Base-by-base conservation (phyloP, 768 basidiomycete species). In the Phylloporus arenicola region DNA sequence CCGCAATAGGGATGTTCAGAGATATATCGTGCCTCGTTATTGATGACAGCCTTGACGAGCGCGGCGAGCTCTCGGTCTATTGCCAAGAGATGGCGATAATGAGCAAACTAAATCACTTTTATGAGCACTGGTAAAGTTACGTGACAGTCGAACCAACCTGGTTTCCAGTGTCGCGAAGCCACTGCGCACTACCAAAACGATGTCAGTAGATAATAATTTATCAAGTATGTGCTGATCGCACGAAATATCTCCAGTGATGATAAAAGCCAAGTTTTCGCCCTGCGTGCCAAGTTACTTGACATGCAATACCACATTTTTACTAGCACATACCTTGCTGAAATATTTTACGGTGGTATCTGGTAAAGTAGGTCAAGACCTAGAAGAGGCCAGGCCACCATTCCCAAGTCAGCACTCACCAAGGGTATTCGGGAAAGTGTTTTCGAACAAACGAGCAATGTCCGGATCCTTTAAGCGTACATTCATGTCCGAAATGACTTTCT, bases 161-260 rank as follows among this genome's bases (percentile, higher is more conserved):
- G 61, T 89, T 90, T 22, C 80, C 84, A 19, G 88, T 86, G 61
- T 90, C 87, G 44, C 88, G 83, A 33, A 90, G 73, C 88, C 88
- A 90, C 60, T 89, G 87, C 3, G 88, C 88, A 29, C 86, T 89
- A 51, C 35, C 38, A 43, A 43, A 35, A 50, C 4, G 37, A 37
- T 34, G 33, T 63, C 30, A 60, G 45, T 31, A 16, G 3, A 29
- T 47, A 29, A 20, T 39, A n/a, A 17, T n/a, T n/a, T n/a, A 34
- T 42, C 45, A 37, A 37, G 30, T 39, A 52, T 33, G 44, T 47
- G n/a, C 17, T 13, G 19, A 40, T 72, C 82, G 43, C 64, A 88
- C 86, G 82, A 83, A 57, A 89, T 86, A 61, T 88, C 85, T 40
- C 87, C 87, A 34, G 88, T 89, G 54, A 89, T 84, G 45, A 89